phyloP scores from a whole-genome alignment of 2,329 filamentous ascomycete species.

The Beauveria pseudobassiana region DNA sequence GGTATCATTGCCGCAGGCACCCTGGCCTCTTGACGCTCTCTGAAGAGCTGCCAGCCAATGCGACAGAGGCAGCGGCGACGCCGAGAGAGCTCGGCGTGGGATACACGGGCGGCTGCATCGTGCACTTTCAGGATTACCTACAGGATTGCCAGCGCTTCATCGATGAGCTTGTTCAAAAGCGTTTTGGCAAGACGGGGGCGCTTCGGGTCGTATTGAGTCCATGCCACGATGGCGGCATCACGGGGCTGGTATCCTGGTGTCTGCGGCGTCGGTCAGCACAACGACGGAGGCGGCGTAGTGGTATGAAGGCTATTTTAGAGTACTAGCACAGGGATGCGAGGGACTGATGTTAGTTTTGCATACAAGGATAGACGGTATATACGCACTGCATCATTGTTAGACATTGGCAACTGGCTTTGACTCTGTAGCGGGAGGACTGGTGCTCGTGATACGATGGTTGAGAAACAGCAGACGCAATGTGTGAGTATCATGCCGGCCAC shows the following conservation, averaged over 20 bases:
- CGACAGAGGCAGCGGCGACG: slow-evolving; percentile 13
- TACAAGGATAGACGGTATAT: slow-evolving; percentile 4
- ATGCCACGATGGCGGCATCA: slow-evolving; percentile 56
- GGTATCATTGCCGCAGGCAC: slow-evolving; percentile 67
- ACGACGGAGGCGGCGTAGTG: slow-evolving; percentile 23
- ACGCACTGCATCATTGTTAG: background rate
- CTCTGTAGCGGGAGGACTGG: too few species aligned
- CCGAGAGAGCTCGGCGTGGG: slow-evolving; percentile 61
- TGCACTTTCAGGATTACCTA: slow-evolving; percentile 70
- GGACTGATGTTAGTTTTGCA: too few species aligned
- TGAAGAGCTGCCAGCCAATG: slow-evolving; percentile 49
- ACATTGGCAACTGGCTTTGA: too few species aligned
- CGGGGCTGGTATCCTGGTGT: slow-evolving; percentile 53
- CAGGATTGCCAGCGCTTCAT: slow-evolving; percentile 62
- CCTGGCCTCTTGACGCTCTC: slow-evolving; percentile 63
- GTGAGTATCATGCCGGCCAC: too few species aligned
- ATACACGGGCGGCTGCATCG: slow-evolving; percentile 73
- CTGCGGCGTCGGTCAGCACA: slow-evolving; percentile 29
- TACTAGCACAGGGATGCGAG: background rate
- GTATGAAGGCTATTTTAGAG: background rate
- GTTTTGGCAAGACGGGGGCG: slow-evolving; percentile 22
- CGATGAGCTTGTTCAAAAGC: slow-evolving; percentile 39
- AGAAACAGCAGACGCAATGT: too few species aligned
- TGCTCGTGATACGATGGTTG: too few species aligned
- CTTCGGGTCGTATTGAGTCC: slow-evolving; percentile 43